Percentiles rank a stretch among this genome's conserved stretches.
phyloP scores from a whole-genome alignment of 1,284 basidiomycete genomes.

The Butyriboletus appendiculatus region DNA sequence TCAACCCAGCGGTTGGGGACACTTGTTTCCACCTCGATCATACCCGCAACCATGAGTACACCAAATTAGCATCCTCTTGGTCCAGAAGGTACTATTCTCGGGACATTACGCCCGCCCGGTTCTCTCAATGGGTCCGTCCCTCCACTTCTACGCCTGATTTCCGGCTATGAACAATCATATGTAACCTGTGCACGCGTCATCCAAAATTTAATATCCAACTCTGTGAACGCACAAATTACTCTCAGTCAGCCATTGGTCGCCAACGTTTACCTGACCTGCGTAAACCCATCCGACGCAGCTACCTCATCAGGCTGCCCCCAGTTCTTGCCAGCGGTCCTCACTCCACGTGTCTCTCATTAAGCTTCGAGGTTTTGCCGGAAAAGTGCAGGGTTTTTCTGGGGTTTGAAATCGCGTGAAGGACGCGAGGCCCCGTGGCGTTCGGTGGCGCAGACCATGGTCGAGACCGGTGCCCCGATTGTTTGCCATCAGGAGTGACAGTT shows the following conservation, averaged over 20 bases:
- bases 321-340: constrained; percentile 9
- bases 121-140: constrained; percentile 1
- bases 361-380: constrained; percentile 6
- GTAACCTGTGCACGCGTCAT: constrained; percentile 13
- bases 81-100: background rate
- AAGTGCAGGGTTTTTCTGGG: constrained; percentile 17
- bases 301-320: background rate
- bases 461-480: constrained; percentile 29
- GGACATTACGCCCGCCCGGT: constrained; percentile 8
- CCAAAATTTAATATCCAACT: constrained; percentile 27
- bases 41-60: constrained; percentile 4
- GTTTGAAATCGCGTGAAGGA: constrained; percentile 14
- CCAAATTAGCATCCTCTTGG: background rate
- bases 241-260: constrained; percentile 2
- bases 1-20: constrained; percentile 5
- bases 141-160: constrained; percentile 17
- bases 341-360: constrained; percentile 11
- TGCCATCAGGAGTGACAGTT: constrained; percentile 47
- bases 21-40: constrained; percentile 21
- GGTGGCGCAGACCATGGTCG: constrained; percentile 28
- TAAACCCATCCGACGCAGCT: constrained; percentile 7
- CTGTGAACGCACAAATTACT: constrained; percentile 6
- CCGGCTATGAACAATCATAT: constrained; percentile 24
- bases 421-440: constrained; percentile 16
- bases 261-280: constrained; percentile 16